Evolutionary conservation across 2,329 filamentous ascomycete genomes (phyloP), one percentile per base, ranked within the genome.

Genomic region (Thelonectria blattea): DNA sequence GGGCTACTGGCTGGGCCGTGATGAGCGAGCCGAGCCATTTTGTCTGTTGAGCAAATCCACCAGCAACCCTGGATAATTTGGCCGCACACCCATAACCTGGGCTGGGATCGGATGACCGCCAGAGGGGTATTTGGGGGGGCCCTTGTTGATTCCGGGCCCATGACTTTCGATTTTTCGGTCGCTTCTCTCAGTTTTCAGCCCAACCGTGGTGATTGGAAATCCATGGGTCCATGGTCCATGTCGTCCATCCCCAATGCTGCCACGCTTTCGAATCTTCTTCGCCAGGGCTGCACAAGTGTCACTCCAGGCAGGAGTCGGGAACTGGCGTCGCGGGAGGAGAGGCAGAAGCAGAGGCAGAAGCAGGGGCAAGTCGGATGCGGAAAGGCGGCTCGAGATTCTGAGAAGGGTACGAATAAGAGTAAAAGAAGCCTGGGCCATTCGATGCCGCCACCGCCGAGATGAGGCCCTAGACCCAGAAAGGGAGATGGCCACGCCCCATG

Each of bases 51-150:
- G 41, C 42, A 47, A 62, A 56, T 54, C 55, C 60, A 62, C 60
- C 47, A 24, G 15, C 47, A 41, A 43, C 55, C 55, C 60, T 62
- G 51, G 55, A 58, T 58, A 58, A 58, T 62, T 62, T 62, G 55
- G 32, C 48, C 39, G 53, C 45, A 52, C 50, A 34, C 58, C 58
- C 53, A 49, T 60, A 47, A 52, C 52, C 52, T 47, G 47, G 58
- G 57, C 42, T 59, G 41, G 47, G 51, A 55, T 60, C 51, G 57
- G 52, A 60, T 47, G 52, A 60, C 52, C 10, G 32, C 14, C 20
- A 43, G 34, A 42, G 46, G 48, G 14, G 27, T 5, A 20, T 9
- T 15, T 22, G 34, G 32, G 46, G 48, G 14, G 27, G 9, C 30
- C 24, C 57, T 47, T 52, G 52, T 55, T 48, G 52, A 14, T 17